phyloP scores from a whole-genome alignment of 441 rosid genomes.

The Erysimum cheiri region DNA sequence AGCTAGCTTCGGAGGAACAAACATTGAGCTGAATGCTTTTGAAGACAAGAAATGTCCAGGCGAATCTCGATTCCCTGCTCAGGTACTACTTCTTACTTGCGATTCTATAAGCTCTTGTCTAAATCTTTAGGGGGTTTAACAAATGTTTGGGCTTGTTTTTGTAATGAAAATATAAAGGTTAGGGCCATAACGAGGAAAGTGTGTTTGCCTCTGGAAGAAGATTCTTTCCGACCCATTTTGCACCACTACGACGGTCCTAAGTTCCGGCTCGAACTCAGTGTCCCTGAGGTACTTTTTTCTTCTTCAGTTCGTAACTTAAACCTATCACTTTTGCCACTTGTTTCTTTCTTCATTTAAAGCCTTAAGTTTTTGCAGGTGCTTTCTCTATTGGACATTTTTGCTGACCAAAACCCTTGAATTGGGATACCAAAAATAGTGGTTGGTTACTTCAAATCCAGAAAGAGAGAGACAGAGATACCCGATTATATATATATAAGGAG shows the following conservation, averaged over 20 bases:
- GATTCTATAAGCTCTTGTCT: not conserved
- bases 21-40: constrained; percentile 92
- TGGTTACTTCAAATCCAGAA: constrained; percentile 12
- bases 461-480: not conserved
- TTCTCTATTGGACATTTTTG: constrained; percentile 87
- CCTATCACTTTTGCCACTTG: not conserved
- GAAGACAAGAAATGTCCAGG: constrained; percentile 94
- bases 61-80: constrained; percentile 98
- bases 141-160: not conserved
- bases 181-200: constrained; percentile 77
- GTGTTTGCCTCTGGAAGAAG: constrained; percentile 92
- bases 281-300: constrained; percentile 72
- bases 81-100: constrained; percentile 52
- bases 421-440: constrained; percentile 20
- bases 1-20: constrained; percentile 91
- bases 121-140: not conserved
- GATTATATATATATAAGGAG: constrained; percentile 15
- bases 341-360: constrained; percentile 19
- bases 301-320: not conserved
- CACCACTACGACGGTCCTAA: constrained; percentile 99
- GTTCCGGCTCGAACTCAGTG: constrained; percentile 88
- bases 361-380: constrained; percentile 59
- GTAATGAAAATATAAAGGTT: constrained; percentile 15
- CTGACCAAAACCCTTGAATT: constrained; percentile 52
- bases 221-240: constrained; percentile 93